phyloP scores from a whole-genome alignment of 2,329 filamentous ascomycete species.

The Verticillium longisporum region DNA sequence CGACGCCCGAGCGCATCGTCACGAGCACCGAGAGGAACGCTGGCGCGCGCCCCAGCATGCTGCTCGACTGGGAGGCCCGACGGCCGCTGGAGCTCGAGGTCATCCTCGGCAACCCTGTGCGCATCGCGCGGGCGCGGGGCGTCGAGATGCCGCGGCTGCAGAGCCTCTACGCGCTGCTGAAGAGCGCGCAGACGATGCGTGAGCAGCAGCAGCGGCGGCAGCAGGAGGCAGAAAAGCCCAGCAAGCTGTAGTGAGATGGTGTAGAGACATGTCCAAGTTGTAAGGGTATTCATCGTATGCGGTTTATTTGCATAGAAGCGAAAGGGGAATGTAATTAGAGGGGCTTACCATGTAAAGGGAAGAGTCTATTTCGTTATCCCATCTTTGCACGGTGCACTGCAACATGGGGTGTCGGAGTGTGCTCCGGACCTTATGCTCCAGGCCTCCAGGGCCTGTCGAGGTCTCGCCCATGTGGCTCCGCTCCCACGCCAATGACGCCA shows the following conservation, averaged over 20 bases:
- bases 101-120: constrained; percentile 63
- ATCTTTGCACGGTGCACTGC: no score
- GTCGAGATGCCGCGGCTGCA: constrained; percentile 61
- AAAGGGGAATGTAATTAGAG: neutral
- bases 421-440: no score
- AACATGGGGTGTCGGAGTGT: no score
- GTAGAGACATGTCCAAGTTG: neutral
- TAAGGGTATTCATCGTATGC: neutral
- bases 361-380: no score
- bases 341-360: no score
- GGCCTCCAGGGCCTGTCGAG: no score
- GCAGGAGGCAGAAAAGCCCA: neutral
- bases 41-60: constrained; percentile 60
- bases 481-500: no score
- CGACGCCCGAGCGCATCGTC: constrained; percentile 55
- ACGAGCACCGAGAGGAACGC: constrained; percentile 56
- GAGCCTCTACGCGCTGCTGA: constrained; percentile 58
- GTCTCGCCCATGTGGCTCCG: no score
- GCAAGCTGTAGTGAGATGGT: neutral
- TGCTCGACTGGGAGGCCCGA: constrained; percentile 62
- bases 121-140: constrained; percentile 55
- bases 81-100: constrained; percentile 65
- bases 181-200: constrained; percentile 51
- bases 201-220: neutral
- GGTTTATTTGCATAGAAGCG: neutral